Evolutionary conservation across 306 rosid species (phyloP).

Genomic region (Urtica urens): DNA sequence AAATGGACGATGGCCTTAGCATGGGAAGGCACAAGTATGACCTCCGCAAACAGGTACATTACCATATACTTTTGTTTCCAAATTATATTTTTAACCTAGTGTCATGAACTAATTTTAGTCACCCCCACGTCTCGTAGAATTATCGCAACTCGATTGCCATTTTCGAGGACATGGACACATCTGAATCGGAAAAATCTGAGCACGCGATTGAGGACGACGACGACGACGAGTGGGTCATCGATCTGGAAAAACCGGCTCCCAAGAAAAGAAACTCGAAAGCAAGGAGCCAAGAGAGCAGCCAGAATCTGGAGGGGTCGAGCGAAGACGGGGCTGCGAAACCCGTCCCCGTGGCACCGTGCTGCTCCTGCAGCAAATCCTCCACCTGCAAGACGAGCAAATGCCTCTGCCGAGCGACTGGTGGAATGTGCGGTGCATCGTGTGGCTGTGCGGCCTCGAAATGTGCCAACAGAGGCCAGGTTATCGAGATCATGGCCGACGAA

Average conservation of each 20-base stretch:
- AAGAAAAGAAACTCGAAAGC: slow-evolving; percentile 31
- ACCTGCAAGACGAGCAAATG: slow-evolving; percentile 71
- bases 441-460: slow-evolving; percentile 51
- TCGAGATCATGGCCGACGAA: slow-evolving; percentile 21
- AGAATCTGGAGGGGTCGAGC: slow-evolving; percentile 19
- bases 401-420: slow-evolving; percentile 40
- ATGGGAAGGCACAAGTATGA: slow-evolving; percentile 30
- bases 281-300: slow-evolving; percentile 14
- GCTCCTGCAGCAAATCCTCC: slow-evolving; percentile 57
- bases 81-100: neutral
- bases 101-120: neutral
- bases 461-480: slow-evolving; percentile 43
- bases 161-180: slow-evolving; percentile 70
- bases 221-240: slow-evolving; percentile 35
- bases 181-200: slow-evolving; percentile 49
- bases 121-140: slow-evolving; percentile 34
- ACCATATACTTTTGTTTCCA: neutral
- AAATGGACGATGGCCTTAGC: slow-evolving; percentile 14
- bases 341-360: slow-evolving; percentile 33
- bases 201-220: slow-evolving; percentile 23
- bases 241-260: slow-evolving; percentile 17
- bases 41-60: slow-evolving; percentile 46
- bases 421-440: slow-evolving; percentile 46
- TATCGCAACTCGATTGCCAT: slow-evolving; percentile 33
- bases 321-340: slow-evolving; percentile 11